Conservation (phyloP, 495 filamentous ascomycete species). For the Neurospora discreta region DNA sequence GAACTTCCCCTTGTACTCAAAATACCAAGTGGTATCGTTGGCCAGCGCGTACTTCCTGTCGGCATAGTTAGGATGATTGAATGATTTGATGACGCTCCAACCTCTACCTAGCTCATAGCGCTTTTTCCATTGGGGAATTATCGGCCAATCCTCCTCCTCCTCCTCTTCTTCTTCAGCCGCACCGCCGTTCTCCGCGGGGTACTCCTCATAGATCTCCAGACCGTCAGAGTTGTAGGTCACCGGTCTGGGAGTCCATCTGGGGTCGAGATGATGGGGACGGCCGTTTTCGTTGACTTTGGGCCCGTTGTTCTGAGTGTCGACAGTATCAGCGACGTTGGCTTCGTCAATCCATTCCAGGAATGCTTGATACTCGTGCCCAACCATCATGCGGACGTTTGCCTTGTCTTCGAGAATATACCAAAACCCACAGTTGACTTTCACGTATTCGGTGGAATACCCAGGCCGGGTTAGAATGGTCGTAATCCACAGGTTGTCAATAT, state of each 20-base stretch:
- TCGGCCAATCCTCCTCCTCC: not conserved
- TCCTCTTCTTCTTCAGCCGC: not conserved
- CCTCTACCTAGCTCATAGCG: not conserved
- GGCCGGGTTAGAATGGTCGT: not conserved
- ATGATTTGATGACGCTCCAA: not conserved
- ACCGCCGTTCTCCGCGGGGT: not conserved
- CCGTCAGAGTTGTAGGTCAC: not conserved
- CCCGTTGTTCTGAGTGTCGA: not conserved
- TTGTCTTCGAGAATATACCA: not conserved
- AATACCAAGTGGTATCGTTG: not conserved
- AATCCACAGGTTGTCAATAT: not conserved
- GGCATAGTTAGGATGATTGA: not conserved
- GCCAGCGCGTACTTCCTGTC: not conserved
- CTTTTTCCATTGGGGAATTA: not conserved
- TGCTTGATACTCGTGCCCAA: not conserved
- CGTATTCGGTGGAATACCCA: not conserved
- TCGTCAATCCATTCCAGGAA: not conserved
- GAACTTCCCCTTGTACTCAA: not conserved
- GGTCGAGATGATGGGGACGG: not conserved
- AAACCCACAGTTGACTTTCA: not conserved
- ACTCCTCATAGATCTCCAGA: not conserved
- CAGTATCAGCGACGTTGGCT: too few relatives aligned
- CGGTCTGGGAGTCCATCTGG: not conserved
- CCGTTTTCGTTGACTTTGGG: not conserved
- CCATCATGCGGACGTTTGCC: not conserved